phyloP scores from a whole-genome alignment of 257 asterid species.

The Salvia miltiorrhiza region DNA sequence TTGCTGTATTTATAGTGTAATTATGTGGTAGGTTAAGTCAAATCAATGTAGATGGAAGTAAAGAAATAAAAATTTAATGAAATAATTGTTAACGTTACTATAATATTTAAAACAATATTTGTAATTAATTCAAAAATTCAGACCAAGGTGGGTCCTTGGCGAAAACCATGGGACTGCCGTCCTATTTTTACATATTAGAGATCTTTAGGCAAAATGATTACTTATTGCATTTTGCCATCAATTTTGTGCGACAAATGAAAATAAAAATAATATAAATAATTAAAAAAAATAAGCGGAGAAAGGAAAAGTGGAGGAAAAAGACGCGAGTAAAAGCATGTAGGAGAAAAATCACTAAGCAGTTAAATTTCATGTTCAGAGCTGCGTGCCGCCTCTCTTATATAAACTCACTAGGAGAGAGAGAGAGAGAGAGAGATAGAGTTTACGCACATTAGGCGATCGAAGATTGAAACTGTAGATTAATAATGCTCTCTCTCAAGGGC shows the following conservation, averaged over 20 bases:
- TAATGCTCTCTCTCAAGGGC: neutral
- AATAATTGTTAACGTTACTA: neutral
- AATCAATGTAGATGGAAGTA: neutral
- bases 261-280: too few relatives aligned
- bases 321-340: conserved; percentile 22
- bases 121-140: neutral
- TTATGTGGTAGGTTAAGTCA: neutral
- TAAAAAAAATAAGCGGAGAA: too few relatives aligned
- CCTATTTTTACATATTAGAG: neutral
- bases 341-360: conserved; percentile 12
- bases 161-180: neutral
- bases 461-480: neutral
- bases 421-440: neutral
- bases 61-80: neutral
- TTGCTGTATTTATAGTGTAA: neutral
- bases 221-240: neutral
- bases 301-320: too few relatives aligned
- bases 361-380: conserved; percentile 17
- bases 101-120: neutral
- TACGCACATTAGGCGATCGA: conserved; percentile 21
- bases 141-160: neutral
- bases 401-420: neutral
- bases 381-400: conserved; percentile 25
- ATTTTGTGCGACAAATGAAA: neutral
- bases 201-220: neutral